These are phyloP conservation scores for Kwoniella heveanensis DNA, from an alignment of 768 basidiomycete species.

Conservation along the genomic window DNA sequence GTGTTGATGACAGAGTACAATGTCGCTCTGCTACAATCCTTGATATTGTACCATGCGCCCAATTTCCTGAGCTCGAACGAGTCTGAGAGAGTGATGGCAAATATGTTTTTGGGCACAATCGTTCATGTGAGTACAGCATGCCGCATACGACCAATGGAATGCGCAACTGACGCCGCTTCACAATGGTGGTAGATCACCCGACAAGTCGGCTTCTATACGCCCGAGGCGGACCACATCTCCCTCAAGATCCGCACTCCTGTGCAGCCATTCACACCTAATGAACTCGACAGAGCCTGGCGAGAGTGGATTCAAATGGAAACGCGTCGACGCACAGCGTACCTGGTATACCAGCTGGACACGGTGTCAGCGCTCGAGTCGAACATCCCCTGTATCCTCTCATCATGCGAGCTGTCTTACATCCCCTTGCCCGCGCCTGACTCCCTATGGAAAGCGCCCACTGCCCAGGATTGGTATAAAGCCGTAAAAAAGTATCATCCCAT, in stretches of 20 bases:
- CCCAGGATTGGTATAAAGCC: conserved; percentile 52
- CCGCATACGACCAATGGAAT: neutral
- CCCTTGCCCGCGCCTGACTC: conserved; percentile 57
- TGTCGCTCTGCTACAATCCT: conserved; percentile 47
- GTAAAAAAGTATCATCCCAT: conserved; percentile 46
- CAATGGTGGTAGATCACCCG: conserved; percentile 52
- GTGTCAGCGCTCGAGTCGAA: conserved; percentile 56
- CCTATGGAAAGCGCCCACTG: conserved; percentile 55
- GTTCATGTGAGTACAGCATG: conserved; percentile 41
- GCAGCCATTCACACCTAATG: conserved; percentile 44
- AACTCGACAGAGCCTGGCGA: conserved; percentile 54
- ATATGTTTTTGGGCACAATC: conserved; percentile 53
- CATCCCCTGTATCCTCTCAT: conserved; percentile 46
- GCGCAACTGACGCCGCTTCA: neutral
- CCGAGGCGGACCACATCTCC: conserved; percentile 50
- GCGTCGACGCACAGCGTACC: conserved; percentile 53
- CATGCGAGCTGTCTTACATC: conserved; percentile 50
- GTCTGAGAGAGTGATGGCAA: conserved; percentile 45
- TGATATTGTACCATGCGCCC: conserved; percentile 52
- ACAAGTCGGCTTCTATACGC: conserved; percentile 54
- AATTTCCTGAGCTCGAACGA: conserved; percentile 47
- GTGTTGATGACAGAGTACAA: conserved; percentile 56
- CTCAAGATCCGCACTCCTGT: conserved; percentile 28
- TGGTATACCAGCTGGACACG: conserved; percentile 57
- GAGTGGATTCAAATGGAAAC: conserved; percentile 57